Base-by-base conservation (phyloP, 352 stramenopile genomes). In the Proteromonas lacertae region DNA sequence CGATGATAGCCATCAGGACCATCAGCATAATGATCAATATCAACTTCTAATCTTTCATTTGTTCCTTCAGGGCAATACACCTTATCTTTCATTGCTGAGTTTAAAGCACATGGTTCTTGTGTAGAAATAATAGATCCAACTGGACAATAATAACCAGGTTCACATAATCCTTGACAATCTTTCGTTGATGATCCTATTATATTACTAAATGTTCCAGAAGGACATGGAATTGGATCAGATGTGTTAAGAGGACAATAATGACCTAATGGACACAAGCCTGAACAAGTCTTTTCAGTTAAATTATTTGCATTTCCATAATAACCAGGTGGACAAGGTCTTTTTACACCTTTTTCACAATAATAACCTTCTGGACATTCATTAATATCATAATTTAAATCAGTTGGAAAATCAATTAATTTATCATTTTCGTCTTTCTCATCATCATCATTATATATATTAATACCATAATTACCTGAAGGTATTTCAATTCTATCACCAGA, bases 301-400 rank as follows among this genome's bases (percentile, higher is more conserved):
- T 63, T 74, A 6, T 50, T 50, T 4, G 69, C 48, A 16, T 59
- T 64, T 40, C 68, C 78, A 35, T 73, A 79, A 33, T 78, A 22
- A 18, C 47, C 47, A 13, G 44, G 5, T 4, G 47, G 39, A 24
- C 47, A 54, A 22, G 9, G 3, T 29, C 43, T 19, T 12, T 16
- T 20, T 26, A 38, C 20, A 17, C 31, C 32, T 41, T 4, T 13
- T 9, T 13, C 3, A n/a, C n/a, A n/a, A n/a, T n/a, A n/a, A n/a
- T n/a, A n/a, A n/a, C n/a, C n/a, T n/a, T n/a, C n/a, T n/a, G 13
- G 29, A 20, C 30, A 16, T 7, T 25, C 23, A 19, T 16, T 18
- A 38, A 7, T 8, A 42, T 17, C 10, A 10, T 28, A 10, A 10
- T 10, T 28, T 13, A 12, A 23, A 2, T 22, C 22, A 28, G 6